These are phyloP conservation scores for Tetracladium marchalianum DNA, from an alignment of 495 filamentous ascomycete species.

Conservation along the genomic window DNA sequence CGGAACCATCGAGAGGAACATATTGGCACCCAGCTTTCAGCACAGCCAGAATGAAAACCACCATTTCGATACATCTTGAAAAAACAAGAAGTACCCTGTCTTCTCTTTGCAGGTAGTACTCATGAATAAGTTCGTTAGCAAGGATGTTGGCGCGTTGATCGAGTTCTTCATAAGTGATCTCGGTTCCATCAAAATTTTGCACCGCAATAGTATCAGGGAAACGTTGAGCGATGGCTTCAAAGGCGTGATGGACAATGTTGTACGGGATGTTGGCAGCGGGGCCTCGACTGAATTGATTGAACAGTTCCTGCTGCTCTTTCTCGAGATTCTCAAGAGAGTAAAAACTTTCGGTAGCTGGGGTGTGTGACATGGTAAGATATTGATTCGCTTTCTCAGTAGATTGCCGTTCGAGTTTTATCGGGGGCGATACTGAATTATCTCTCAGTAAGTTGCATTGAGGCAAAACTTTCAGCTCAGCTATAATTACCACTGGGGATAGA, in stretches of 20 bases:
- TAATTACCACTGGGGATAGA: too few species aligned
- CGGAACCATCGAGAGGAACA: constrained; percentile 35
- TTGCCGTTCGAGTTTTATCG: too few species aligned
- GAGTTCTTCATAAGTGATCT: constrained; percentile 25
- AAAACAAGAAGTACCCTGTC: constrained; percentile 22
- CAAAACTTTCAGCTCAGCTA: too few species aligned
- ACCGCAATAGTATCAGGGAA: constrained; percentile 21
- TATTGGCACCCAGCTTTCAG: constrained; percentile 39
- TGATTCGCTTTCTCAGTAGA: too few species aligned
- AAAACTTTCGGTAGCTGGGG: constrained; percentile 8
- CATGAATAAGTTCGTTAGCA: constrained; percentile 19
- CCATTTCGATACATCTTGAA: constrained; percentile 25
- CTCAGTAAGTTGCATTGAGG: too few species aligned
- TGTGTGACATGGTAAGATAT: too few species aligned
- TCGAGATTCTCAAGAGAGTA: constrained; percentile 16
- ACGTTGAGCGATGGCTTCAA: constrained; percentile 18
- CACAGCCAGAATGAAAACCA: constrained; percentile 37
- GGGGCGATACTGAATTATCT: too few species aligned
- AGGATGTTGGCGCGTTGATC: constrained; percentile 24
- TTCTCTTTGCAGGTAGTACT: constrained; percentile 18
- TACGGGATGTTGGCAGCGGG: constrained; percentile 13
- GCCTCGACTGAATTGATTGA: constrained; percentile 22
- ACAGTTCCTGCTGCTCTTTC: constrained; percentile 15
- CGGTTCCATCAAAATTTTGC: constrained; percentile 18
- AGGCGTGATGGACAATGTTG: constrained; percentile 21